Evolutionary conservation across 169 alveolate genomes (phyloP), one percentile per base, ranked within the genome.

Genomic region (Cryptosporidium andersoni): DNA sequence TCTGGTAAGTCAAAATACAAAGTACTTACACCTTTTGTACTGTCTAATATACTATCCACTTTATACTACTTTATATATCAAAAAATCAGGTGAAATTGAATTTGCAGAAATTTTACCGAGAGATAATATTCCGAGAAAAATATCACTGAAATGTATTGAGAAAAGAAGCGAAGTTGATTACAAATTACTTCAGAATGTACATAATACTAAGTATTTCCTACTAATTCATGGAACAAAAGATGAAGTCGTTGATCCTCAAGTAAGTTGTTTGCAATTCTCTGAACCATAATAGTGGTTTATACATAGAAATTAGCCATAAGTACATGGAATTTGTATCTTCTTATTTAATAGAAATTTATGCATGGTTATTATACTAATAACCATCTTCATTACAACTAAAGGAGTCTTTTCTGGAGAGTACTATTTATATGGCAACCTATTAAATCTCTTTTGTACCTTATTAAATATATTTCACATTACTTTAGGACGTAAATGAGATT

Each of bases 211-310:
- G 48, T 74, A 74, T 36, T 74, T 74, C 62, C 12, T 74, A 43
- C 34, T 74, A 42, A 74, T 74, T 43, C 85, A 74, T 62, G 85
- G 85, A 2, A 58, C 60, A 12, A 74, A 74, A 43, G 85, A 74
- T 43, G 85, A 74, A 39, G 60, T 62, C 5, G 85, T 74, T 25
- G 74, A 66, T 12, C 74, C 60, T 47, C 74, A 74, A 47, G 85
- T 74, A 45, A 39, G 85, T 74, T 8, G n/a, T 40, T 40, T 11
- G 14, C 6, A 42, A 6, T 42, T 42, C 40, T 7, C 39, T 4
- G 11, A 58, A 3, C 37, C 37, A 52, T 16, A 5, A 52, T 16
- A 5, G 5, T 64, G 12, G 11, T 1, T 64, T 16, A 51, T 51
- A 12, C n/a, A 11, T 51, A 12, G 1, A 25, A 25, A 25, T 25